These are phyloP conservation scores for Colletotrichum limetticola DNA, from an alignment of 2,329 filamentous ascomycete genomes.

Conservation along the genomic window DNA sequence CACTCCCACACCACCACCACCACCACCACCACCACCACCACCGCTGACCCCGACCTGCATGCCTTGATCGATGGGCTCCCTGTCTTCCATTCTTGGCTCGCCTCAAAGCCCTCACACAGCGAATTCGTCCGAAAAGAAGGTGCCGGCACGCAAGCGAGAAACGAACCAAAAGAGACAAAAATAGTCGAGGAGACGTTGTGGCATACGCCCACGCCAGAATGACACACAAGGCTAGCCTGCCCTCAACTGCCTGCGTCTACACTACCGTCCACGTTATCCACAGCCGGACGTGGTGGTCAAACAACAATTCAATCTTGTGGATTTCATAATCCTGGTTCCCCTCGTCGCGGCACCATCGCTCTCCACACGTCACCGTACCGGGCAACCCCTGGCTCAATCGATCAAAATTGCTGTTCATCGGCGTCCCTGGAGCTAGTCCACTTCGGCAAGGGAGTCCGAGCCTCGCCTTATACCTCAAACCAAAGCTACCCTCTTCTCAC, in stretches of 20 bases:
- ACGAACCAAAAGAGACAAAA: not conserved
- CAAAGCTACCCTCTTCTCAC: not conserved
- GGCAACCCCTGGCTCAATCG: constrained; percentile 19
- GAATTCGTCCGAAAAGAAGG: constrained; percentile 10
- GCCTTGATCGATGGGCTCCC: not conserved
- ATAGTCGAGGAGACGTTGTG: not conserved
- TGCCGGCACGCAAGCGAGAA: constrained; percentile 4
- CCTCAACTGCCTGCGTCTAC: not conserved
- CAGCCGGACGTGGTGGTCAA: not conserved
- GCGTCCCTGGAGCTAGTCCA: constrained; percentile 11
- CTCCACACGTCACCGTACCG: constrained; percentile 12
- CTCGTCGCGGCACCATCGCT: not conserved
- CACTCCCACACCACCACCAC: constrained; percentile 14
- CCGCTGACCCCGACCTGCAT: constrained; percentile 2
- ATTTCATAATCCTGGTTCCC: not conserved
- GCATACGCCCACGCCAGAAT: not conserved
- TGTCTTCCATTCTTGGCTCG: constrained; percentile 1
- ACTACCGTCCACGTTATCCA: not conserved
- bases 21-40: constrained; percentile 15
- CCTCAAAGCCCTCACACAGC: not conserved
- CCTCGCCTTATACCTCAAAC: constrained; percentile 21
- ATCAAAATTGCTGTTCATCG: constrained; percentile 16
- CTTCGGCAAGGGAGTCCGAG: constrained; percentile 4
- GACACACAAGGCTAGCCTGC: not conserved
- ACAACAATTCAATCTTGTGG: not conserved